Evolutionary conservation across 2,329 filamentous ascomycete species (phyloP).

Genomic region (Aspergillus luchuensis): DNA sequence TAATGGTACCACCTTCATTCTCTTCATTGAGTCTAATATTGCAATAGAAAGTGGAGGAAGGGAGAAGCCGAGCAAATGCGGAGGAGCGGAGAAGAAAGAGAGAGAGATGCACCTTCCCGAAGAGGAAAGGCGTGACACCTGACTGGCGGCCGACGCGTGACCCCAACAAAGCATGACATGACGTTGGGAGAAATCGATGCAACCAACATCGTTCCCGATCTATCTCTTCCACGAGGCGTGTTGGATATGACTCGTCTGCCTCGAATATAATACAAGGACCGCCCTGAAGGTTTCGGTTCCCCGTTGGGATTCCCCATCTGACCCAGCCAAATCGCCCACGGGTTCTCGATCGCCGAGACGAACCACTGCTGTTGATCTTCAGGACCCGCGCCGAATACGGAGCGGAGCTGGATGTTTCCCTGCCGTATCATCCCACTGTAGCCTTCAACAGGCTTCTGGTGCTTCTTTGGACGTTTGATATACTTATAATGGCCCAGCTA

Average conservation of each 20-base stretch:
- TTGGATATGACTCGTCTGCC: conserved; percentile 2
- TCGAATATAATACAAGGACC: neutral
- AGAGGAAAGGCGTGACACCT: neutral
- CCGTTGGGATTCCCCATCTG: neutral
- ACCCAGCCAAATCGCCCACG: conserved; percentile 19
- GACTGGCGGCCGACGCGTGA: neutral
- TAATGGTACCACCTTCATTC: no score
- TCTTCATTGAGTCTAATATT: no score
- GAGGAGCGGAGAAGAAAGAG: neutral
- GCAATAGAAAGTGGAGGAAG: no score
- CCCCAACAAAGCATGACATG: no score
- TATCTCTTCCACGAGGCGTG: neutral
- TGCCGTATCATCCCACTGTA: conserved; percentile 33
- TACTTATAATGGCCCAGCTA: neutral
- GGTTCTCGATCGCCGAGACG: conserved; percentile 21
- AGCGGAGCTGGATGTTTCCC: conserved; percentile 29
- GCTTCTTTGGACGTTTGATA: neutral
- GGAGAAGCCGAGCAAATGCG: neutral
- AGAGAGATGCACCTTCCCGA: neutral
- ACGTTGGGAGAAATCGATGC: no score
- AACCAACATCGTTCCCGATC: no score
- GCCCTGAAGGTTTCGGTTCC: neutral
- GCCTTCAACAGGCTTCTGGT: neutral
- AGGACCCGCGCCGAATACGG: conserved; percentile 30
- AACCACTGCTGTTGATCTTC: conserved; percentile 15